Evolutionary conservation across 208 protist genomes (phyloP), one percentile per base, ranked within the genome.

Genomic region (Leishmania braziliensis): DNA sequence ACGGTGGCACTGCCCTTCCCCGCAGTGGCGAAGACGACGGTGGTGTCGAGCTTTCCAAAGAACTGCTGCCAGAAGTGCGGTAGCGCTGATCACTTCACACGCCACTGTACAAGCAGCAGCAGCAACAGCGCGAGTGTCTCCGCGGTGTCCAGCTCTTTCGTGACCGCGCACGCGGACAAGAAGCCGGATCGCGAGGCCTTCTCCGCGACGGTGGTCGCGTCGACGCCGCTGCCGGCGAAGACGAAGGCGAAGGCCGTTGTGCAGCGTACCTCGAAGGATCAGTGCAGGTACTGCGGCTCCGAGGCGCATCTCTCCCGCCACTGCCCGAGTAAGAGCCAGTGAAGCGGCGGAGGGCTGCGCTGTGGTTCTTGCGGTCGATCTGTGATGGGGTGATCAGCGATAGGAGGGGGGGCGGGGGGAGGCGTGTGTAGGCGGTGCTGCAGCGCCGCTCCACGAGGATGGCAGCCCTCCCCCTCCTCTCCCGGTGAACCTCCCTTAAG

Each of bases 201-300:
- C 14, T 29, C 71, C 36, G 51, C 71, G 3, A 23, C 29, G 5
- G 48, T 48, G 12, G 33, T 23, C 26, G 12, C 71, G 46, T 18
- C 71, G 6, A 26, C 51, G 18, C 9, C 70, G 48, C 43, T 18
- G 39, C n/a, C 71, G 29, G 50, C 51, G 33, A 60, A 29, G 71
- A 20, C 39, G 10, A 66, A 66, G 2, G 75, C 80, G 39, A 63
- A n/a, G 26, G 62, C 71, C 23, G 16, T 65, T 16, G 43, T 89
- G 16, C 79, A 87, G n/a, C 83, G 86, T 48, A 92, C 84, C n/a
- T 89, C 87, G 26, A 93, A 94, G 80, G 93, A 96, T 77, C 89
- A 92, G 75, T 96, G 93, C 78, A 94, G 94, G 77, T 74, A 85
- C 83, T 96, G 93, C 82, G 93, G 93, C 77, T 90, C 86, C 33